Evolutionary conservation across 148 eudicot genomes (phyloP).

Genomic region (Arctostaphylos glauca): DNA sequence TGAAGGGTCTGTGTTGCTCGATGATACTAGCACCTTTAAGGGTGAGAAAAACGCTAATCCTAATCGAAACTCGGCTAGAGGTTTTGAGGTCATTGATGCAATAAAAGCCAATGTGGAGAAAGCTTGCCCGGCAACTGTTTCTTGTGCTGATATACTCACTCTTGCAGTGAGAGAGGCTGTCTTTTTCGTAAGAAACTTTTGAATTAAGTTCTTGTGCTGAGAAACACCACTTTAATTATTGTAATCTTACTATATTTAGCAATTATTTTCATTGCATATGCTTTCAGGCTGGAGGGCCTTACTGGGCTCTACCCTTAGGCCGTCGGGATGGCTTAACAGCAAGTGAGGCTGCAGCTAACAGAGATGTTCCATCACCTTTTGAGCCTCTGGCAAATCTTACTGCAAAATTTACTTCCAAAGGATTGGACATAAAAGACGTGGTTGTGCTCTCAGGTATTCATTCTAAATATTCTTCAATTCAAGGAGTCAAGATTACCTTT

Average conservation of each 20-base stretch:
- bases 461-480: background rate
- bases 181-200: conserved; percentile 38
- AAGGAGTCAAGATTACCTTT: background rate
- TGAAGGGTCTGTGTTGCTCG: conserved; percentile 65
- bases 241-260: background rate
- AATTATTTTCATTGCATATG: background rate
- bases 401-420: conserved; percentile 66
- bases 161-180: conserved; percentile 62
- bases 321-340: conserved; percentile 69
- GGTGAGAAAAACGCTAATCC: conserved; percentile 60
- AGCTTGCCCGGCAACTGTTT: conserved; percentile 57
- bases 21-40: conserved; percentile 38
- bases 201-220: background rate
- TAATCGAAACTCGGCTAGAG: conserved; percentile 58
- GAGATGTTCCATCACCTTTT: conserved; percentile 63
- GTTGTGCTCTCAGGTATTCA: conserved; percentile 66
- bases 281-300: conserved; percentile 58
- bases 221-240: background rate
- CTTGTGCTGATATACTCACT: conserved; percentile 70
- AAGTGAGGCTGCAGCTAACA: conserved; percentile 48
- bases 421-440: conserved; percentile 53
- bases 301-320: conserved; percentile 51
- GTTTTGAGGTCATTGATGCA: conserved; percentile 60
- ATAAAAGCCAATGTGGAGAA: conserved; percentile 60
- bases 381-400: conserved; percentile 62